Conservation (phyloP, 225 moss, liverwort and hornwort species). For the Marchantia paleacea region DNA sequence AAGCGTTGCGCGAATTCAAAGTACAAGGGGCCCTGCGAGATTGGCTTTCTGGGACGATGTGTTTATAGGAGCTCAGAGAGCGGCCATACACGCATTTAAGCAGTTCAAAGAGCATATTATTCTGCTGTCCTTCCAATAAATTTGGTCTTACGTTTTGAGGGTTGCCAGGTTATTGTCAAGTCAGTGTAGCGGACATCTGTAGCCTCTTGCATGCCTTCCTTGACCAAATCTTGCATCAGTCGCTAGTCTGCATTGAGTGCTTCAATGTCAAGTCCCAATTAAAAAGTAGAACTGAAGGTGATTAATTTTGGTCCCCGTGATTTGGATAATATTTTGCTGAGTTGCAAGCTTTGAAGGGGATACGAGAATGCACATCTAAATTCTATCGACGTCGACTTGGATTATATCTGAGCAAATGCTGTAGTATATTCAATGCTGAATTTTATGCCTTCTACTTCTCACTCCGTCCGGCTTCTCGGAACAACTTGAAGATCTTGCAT, state of each 20-base stretch:
- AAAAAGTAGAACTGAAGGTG: neutral
- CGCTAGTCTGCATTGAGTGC: neutral
- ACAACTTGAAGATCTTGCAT: neutral
- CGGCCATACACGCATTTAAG: neutral
- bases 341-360: neutral
- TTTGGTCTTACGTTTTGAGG: neutral
- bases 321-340: neutral
- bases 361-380: neutral
- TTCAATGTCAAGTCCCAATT: neutral
- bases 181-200: neutral
- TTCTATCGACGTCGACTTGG: neutral
- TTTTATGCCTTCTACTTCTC: neutral
- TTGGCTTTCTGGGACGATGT: neutral
- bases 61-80: neutral
- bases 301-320: neutral
- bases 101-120: neutral
- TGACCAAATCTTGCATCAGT: neutral
- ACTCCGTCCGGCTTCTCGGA: neutral
- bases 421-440: neutral
- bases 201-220: neutral
- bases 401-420: neutral
- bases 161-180: constrained; percentile 3
- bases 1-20: neutral
- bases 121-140: neutral
- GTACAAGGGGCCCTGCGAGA: neutral